Conservation (phyloP, 2,329 filamentous ascomycete genomes). For the Xylaria sp. region DNA sequence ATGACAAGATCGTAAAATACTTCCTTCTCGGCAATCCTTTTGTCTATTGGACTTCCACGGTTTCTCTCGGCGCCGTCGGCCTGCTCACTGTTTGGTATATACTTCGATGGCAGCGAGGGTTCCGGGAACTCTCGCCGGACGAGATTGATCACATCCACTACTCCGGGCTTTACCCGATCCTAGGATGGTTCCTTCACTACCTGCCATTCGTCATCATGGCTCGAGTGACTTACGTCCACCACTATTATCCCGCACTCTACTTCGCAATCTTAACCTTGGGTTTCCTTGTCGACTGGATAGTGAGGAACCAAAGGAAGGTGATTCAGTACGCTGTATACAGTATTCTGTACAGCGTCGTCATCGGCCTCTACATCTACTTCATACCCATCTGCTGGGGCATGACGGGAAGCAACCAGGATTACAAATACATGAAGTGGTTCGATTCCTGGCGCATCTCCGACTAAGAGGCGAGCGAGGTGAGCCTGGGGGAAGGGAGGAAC, state of each 20-base stretch:
- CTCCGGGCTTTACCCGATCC: slow-evolving; percentile 83
- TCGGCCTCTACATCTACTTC: slow-evolving; percentile 87
- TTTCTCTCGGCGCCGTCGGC: slow-evolving; percentile 72
- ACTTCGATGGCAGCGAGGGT: slow-evolving; percentile 94
- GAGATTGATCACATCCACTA: slow-evolving; percentile 97
- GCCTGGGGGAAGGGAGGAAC: background rate
- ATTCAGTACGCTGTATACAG: slow-evolving; percentile 73
- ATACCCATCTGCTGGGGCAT: slow-evolving; percentile 96
- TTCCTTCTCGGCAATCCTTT: slow-evolving; percentile 96
- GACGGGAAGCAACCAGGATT: slow-evolving; percentile 81
- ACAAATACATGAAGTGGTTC: slow-evolving; percentile 93
- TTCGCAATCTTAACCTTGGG: slow-evolving; percentile 90
- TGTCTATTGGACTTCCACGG: slow-evolving; percentile 93
- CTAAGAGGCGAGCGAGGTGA: slow-evolving; percentile 33
- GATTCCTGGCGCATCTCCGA: slow-evolving; percentile 83
- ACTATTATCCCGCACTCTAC: slow-evolving; percentile 98
- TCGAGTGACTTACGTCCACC: slow-evolving; percentile 97
- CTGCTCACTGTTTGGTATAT: slow-evolving; percentile 81
- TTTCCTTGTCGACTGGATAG: slow-evolving; percentile 85
- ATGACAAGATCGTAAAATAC: slow-evolving; percentile 93
- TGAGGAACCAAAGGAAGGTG: slow-evolving; percentile 65
- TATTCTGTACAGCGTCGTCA: slow-evolving; percentile 70
- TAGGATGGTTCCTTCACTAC: slow-evolving; percentile 97
- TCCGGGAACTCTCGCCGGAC: slow-evolving; percentile 73
- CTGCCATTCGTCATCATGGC: slow-evolving; percentile 96